A percentile compares a stretch with the other conserved stretches of the same genome.
Evolutionary conservation across 805 yeast genomes (phyloP).

Genomic region (Ogataea minuta): DNA sequence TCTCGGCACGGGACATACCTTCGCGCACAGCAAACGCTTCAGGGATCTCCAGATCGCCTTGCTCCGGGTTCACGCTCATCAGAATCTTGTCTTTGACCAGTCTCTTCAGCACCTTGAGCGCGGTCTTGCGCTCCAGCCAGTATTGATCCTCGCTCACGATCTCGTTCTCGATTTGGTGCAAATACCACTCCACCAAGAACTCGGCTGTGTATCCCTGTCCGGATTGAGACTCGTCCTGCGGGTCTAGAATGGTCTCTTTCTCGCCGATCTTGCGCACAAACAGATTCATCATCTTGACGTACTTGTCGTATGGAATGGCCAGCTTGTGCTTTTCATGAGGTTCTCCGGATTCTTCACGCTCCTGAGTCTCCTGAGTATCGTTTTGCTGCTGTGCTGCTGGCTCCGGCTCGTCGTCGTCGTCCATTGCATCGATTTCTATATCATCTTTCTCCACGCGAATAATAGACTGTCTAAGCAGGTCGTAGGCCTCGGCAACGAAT

Average conservation of each 20-base stretch:
- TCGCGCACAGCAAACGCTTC: constrained; percentile 23
- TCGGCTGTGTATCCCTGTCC: constrained; percentile 61
- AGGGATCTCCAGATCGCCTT: constrained; percentile 38
- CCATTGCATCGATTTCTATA: constrained; percentile 60
- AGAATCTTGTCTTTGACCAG: constrained; percentile 82
- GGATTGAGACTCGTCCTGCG: constrained; percentile 37
- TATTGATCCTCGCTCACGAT: constrained; percentile 68
- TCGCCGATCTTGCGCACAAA: constrained; percentile 54
- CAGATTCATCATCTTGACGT: constrained; percentile 77
- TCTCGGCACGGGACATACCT: constrained; percentile 22
- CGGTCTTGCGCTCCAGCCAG: constrained; percentile 65
- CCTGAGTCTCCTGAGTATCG: constrained; percentile 8
- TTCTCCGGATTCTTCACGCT: constrained; percentile 5
- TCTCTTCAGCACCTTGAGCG: constrained; percentile 76
- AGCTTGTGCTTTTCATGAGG: constrained; percentile 34
- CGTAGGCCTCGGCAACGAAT: constrained; percentile 92
- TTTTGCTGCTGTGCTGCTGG: constrained; percentile 8
- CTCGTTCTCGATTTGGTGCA: constrained; percentile 68
- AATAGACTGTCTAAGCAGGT: constrained; percentile 82
- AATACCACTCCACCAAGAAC: constrained; percentile 77
- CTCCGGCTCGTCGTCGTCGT: constrained; percentile 37
- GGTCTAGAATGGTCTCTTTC: constrained; percentile 17
- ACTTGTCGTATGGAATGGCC: constrained; percentile 80
- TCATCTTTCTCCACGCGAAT: constrained; percentile 94
- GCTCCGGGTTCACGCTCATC: constrained; percentile 54